These are phyloP conservation scores for Tetraselmis chui DNA, from an alignment of 139 green algal genomes.

Conservation along the genomic window DNA sequence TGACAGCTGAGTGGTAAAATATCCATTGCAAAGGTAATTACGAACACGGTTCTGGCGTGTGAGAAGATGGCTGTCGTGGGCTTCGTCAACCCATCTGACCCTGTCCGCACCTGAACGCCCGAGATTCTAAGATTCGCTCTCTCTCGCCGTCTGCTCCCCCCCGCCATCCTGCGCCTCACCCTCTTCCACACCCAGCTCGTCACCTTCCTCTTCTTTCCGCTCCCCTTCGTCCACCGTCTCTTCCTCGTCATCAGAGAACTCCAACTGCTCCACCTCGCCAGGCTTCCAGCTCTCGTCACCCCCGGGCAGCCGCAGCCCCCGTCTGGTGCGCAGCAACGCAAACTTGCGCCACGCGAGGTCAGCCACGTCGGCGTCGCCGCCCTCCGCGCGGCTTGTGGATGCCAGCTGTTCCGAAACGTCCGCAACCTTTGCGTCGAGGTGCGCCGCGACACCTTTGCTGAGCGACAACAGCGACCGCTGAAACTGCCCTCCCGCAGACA, in stretches of 20 bases:
- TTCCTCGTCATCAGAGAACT: not conserved
- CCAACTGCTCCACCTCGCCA: not conserved
- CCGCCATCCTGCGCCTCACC: not conserved
- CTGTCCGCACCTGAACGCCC: too few species aligned
- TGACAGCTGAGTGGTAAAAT: too few species aligned
- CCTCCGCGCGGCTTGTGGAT: not conserved
- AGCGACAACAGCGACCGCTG: not conserved
- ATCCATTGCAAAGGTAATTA: too few species aligned
- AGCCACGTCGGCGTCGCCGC: not conserved
- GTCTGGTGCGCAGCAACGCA: not conserved
- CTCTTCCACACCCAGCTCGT: not conserved
- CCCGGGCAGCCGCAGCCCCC: not conserved
- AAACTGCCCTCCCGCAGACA: not conserved
- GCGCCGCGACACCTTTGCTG: not conserved
- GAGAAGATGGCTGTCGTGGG: too few species aligned
- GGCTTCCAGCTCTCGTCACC: not conserved
- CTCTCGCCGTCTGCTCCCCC: not conserved
- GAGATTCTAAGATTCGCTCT: too few species aligned
- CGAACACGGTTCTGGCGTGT: too few species aligned
- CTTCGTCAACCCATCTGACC: too few species aligned
- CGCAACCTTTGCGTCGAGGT: not conserved
- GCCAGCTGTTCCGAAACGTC: not conserved
- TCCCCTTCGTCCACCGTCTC: not conserved
- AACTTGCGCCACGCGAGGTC: not conserved
- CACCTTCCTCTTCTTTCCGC: not conserved